Percentiles rank a stretch among this genome's conserved stretches.
Conservation (phyloP, 2,329 filamentous ascomycete genomes). For the Hirsutella thompsonii region DNA sequence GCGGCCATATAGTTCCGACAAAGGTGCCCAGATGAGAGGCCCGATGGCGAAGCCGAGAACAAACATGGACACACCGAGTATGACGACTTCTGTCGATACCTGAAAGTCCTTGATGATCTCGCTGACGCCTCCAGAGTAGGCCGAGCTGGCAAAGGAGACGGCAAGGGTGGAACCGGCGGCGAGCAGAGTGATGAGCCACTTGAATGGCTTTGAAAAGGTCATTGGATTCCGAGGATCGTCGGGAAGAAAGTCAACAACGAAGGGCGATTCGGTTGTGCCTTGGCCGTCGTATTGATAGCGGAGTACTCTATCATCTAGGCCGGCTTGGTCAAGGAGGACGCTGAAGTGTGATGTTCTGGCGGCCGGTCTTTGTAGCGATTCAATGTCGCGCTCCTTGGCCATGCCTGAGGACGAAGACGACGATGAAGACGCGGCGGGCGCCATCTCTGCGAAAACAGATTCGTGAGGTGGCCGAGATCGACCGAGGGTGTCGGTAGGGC, state of each 20-base stretch:
- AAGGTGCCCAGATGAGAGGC: slow-evolving; percentile 52
- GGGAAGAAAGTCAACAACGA: slow-evolving; percentile 53
- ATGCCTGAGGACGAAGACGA: slow-evolving; percentile 8
- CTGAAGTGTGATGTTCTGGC: slow-evolving; percentile 31
- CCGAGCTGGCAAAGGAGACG: slow-evolving; percentile 57
- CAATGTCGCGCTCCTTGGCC: slow-evolving; percentile 25
- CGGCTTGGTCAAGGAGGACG: slow-evolving; percentile 43
- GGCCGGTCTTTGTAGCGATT: slow-evolving; percentile 22
- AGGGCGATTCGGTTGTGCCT: slow-evolving; percentile 56
- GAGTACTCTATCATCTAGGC: slow-evolving; percentile 43
- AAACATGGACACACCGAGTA: slow-evolving; percentile 51
- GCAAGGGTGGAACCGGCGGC: slow-evolving; percentile 55
- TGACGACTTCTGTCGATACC: slow-evolving; percentile 37
- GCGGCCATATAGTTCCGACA: slow-evolving; percentile 51
- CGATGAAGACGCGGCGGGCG: neutral
- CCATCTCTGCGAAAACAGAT: slow-evolving; percentile 3
- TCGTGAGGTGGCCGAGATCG: neutral
- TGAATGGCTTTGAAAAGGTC: slow-evolving; percentile 39
- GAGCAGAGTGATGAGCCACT: slow-evolving; percentile 53
- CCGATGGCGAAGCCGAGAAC: slow-evolving; percentile 50
- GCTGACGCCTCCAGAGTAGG: slow-evolving; percentile 45
- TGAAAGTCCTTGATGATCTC: slow-evolving; percentile 43
- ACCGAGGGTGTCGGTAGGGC: neutral
- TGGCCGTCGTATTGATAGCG: slow-evolving; percentile 42
- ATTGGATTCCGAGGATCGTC: slow-evolving; percentile 56